Conservation (phyloP, 1,139 yeast species). For the Candida tropicalis region DNA sequence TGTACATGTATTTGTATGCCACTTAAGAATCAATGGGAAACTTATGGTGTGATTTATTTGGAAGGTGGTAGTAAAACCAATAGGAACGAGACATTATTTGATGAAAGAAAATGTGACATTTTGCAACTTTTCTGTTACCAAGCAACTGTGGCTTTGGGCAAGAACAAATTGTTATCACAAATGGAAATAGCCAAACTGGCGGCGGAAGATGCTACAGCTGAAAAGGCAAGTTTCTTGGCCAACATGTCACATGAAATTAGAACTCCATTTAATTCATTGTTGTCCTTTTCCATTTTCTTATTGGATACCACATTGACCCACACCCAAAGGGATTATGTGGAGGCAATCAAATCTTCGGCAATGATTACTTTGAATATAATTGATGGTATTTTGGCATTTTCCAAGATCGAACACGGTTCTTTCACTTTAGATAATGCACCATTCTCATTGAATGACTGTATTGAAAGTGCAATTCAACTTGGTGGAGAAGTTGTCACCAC, state of each 20-base stretch:
- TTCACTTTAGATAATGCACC: constrained; percentile 48
- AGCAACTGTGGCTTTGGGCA: constrained; percentile 56
- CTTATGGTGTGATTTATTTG: constrained; percentile 51
- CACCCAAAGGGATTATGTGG: constrained; percentile 56
- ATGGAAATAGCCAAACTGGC: constrained; percentile 57
- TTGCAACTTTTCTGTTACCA: constrained; percentile 53
- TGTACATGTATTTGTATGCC: constrained; percentile 51
- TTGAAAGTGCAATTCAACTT: constrained; percentile 54
- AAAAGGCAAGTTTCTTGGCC: constrained; percentile 60
- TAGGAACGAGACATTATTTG: constrained; percentile 6
- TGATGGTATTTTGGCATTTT: constrained; percentile 59
- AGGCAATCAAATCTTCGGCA: constrained; percentile 54
- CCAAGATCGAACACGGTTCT: constrained; percentile 60
- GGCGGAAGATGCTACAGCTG: constrained; percentile 63
- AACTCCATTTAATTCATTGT: constrained; percentile 59
- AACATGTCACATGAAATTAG: constrained; percentile 64
- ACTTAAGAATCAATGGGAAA: constrained; percentile 44
- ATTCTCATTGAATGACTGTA: constrained; percentile 53
- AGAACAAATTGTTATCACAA: constrained; percentile 49
- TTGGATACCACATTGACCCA: constrained; percentile 51
- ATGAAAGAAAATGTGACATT: constrained; percentile 38
- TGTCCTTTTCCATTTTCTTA: constrained; percentile 57
- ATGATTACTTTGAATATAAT: constrained; percentile 56
- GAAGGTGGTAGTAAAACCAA: constrained; percentile 25
- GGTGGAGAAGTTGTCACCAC: constrained; percentile 55